A percentile compares a stretch with the other conserved stretches of the same genome.
phyloP scores from a whole-genome alignment of 495 filamentous ascomycete species.

The Podospora conica region DNA sequence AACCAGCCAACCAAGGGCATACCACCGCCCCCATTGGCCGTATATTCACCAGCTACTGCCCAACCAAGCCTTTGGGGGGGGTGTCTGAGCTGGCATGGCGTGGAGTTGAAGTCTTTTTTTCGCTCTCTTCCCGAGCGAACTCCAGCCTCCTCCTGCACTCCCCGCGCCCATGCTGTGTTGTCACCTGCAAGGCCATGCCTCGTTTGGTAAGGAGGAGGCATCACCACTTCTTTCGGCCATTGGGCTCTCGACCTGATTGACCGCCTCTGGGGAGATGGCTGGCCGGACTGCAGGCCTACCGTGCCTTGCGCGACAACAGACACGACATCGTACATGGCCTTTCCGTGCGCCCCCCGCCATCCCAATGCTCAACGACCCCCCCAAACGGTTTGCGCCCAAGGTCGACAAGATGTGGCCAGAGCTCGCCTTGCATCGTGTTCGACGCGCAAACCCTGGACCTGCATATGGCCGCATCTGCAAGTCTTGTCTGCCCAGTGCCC shows the following conservation, averaged over 20 bases:
- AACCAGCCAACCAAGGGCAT: neutral
- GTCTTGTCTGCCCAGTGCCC: neutral
- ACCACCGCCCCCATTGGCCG: constrained; percentile 13
- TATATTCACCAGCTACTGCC: constrained; percentile 8
- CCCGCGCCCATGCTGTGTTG: constrained; percentile 8
- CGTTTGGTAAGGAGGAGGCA: constrained; percentile 2
- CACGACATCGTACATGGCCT: neutral
- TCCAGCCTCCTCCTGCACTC: neutral
- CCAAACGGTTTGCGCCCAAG: neutral
- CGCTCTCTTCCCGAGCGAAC: neutral
- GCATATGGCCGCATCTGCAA: neutral
- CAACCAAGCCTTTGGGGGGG: neutral
- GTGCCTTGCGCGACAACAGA: neutral
- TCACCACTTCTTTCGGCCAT: neutral
- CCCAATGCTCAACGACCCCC: neutral
- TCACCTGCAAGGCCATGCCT: constrained; percentile 11
- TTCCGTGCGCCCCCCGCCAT: no score
- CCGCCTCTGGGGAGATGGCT: neutral
- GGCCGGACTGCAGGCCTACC: neutral
- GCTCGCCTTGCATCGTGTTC: neutral
- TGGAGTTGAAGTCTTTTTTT: neutral
- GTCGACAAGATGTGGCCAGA: neutral
- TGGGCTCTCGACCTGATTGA: neutral
- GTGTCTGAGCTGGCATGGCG: constrained; percentile 14
- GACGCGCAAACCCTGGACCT: neutral